Base-by-base conservation (phyloP, 1,284 basidiomycete genomes). In the Papiliotrema nemorosa region DNA sequence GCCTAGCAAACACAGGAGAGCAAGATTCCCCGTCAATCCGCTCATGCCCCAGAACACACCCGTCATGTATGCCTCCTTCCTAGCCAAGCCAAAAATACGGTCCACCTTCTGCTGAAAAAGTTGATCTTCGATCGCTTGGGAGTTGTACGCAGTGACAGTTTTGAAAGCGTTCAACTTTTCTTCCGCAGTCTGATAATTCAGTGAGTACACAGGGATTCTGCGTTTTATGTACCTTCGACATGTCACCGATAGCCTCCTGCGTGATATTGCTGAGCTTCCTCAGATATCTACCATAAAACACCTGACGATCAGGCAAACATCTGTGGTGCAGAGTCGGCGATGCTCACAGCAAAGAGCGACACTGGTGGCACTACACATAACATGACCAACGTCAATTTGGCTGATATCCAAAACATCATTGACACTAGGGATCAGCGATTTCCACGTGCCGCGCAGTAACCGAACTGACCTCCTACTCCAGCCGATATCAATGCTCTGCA, bases 391-490 rank as follows among this genome's bases (percentile, higher is more conserved):
- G 94, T 97, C 52, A 98, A 77, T 49, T 86, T 86, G 0, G 90
- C 87, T 1, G 92, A 97, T 55, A 97, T 84, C 76, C 87, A 93
- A 63, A 97, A 86, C 94, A 98, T 98, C 49, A 92, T 90, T 36
- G 88, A 88, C 57, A 97, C 90, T 87, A n/a, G 60, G n/a, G 16
- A 27, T 50, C 27, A 44, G 55, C 29, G 29, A 31, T 14, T 14
- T 31, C 29, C n/a, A 39, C 5, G 3, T 13, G 16, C 13, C 5
- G 4, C 14, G 42, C 24, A 6, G 33, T 18, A n/a, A 9, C 21
- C 10, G 20, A 4, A 80, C 86, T 72, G 70, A 90, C 88, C 78
- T 42, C 92, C 92, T 59, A 90, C 90, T 5, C 85, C 83, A 27
- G 90, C 88, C 77, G 91, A 92, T 31, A 94, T 88, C 36, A 90